phyloP scores from a whole-genome alignment of 2,329 filamentous ascomycete genomes.

The Camillea tinctor region DNA sequence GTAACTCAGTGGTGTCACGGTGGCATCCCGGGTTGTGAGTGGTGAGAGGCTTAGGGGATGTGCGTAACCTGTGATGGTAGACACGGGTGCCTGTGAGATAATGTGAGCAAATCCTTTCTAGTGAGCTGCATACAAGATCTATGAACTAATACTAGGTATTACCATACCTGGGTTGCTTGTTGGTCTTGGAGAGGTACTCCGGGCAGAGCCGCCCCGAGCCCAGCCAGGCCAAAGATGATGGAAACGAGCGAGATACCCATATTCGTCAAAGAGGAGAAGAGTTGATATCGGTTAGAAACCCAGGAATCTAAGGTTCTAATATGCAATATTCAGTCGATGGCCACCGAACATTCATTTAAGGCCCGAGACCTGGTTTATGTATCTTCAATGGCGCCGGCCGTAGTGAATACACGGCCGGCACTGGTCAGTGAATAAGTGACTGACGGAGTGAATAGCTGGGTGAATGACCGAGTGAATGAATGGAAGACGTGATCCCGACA shows the following conservation, averaged over 20 bases:
- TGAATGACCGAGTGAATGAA: not conserved
- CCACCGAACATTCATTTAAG: not conserved
- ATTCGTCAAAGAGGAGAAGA: not conserved
- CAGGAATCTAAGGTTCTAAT: not conserved
- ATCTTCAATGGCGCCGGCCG: not conserved
- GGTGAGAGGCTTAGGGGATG: slow-evolving; percentile 28
- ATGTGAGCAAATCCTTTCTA: slow-evolving; percentile 1
- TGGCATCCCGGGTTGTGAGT: slow-evolving; percentile 19
- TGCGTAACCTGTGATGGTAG: slow-evolving; percentile 29
- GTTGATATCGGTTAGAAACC: not conserved
- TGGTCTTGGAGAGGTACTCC: slow-evolving; percentile 1
- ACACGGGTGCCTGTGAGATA: slow-evolving; percentile 12
- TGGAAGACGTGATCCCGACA: not conserved
- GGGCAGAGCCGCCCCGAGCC: slow-evolving; percentile 8
- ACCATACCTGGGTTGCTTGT: slow-evolving; percentile 5
- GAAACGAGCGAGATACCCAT: not conserved
- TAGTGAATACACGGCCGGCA: not conserved
- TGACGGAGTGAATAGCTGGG: too few relatives aligned
- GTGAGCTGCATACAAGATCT: not conserved
- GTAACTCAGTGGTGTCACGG: slow-evolving; percentile 26
- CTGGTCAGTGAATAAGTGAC: not conserved
- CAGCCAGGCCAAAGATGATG: not conserved
- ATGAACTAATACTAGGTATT: not conserved
- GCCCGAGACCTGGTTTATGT: not conserved
- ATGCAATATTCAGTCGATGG: too few relatives aligned